These are phyloP conservation scores for Ogataea angusta DNA, from an alignment of 805 yeast genomes.

Conservation along the genomic window DNA sequence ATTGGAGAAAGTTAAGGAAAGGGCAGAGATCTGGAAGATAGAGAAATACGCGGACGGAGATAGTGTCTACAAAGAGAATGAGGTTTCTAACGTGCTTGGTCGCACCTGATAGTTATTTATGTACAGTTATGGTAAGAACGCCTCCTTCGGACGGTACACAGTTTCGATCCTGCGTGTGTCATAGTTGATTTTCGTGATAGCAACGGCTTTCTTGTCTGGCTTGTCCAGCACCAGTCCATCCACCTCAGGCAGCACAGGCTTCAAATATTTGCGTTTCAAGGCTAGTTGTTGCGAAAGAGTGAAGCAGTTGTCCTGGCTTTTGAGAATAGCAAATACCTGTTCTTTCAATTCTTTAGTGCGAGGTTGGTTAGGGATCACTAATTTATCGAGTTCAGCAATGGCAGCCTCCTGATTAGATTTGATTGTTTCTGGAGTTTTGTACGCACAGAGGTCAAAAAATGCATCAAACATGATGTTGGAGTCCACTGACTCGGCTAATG, in stretches of 20 bases:
- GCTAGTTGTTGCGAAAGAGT: constrained; percentile 33
- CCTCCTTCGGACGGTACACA: constrained; percentile 52
- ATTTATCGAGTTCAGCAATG: constrained; percentile 17
- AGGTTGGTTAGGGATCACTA: constrained; percentile 22
- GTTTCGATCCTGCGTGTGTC: constrained; percentile 48
- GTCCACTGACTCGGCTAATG: constrained; percentile 41
- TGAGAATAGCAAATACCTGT: constrained; percentile 42
- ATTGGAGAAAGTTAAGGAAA: constrained; percentile 42
- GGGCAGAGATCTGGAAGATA: constrained; percentile 50
- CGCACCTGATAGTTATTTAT: constrained; percentile 6
- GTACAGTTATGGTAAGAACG: constrained; percentile 33
- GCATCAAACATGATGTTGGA: constrained; percentile 47
- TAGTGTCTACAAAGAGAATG: constrained; percentile 43
- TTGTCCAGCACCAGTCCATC: constrained; percentile 32
- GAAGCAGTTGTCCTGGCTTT: constrained; percentile 36
- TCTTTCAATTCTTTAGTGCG: constrained; percentile 38
- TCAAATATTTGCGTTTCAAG: constrained; percentile 49
- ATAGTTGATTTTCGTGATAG: constrained; percentile 61
- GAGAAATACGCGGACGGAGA: constrained; percentile 43
- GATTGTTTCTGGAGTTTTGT: constrained; percentile 36
- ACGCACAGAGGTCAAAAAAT: constrained; percentile 37
- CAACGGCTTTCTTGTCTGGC: constrained; percentile 46
- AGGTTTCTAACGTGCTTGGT: constrained; percentile 22
- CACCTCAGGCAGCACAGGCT: constrained; percentile 52
- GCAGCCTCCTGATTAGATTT: constrained; percentile 21